phyloP scores from a whole-genome alignment of 345 rosid genomes.

The Abelmoschus esculentus region DNA sequence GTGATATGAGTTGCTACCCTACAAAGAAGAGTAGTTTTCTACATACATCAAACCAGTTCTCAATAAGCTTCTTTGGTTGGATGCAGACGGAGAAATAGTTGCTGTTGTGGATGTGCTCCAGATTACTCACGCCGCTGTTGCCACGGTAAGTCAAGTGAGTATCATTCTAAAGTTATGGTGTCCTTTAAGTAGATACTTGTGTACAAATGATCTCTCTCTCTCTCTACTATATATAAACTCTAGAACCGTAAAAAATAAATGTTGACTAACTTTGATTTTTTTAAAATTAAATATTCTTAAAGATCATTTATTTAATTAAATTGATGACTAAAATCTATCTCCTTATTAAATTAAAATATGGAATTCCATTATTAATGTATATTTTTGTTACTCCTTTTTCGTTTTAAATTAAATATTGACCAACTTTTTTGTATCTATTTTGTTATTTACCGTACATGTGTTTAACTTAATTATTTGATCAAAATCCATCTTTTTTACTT shows the following conservation, averaged over 20 bases:
- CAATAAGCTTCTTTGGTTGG: constrained; percentile 20
- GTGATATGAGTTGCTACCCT: too few species aligned
- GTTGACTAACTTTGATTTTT: too few species aligned
- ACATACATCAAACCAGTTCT: background rate
- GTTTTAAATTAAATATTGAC: background rate
- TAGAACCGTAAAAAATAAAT: background rate
- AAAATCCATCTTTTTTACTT: background rate
- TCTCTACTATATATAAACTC: background rate
- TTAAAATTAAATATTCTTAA: background rate
- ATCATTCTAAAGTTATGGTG: constrained; percentile 6
- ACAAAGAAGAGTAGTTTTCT: constrained; percentile 12
- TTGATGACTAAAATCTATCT: background rate
- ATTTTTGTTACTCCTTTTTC: background rate
- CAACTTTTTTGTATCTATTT: background rate
- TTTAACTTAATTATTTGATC: background rate
- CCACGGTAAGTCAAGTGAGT: constrained; percentile 34
- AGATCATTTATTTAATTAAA: background rate
- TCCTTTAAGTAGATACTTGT: constrained; percentile 2
- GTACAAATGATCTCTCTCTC: background rate
- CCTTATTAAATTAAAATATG: background rate
- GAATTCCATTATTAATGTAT: background rate
- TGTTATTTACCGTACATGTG: background rate
- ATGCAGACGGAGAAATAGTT: constrained; percentile 72
- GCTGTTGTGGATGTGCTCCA: constrained; percentile 85
- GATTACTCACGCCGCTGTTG: constrained; percentile 92